These are phyloP conservation scores for Nephelium lappaceum DNA, from an alignment of 345 rosid species.

Conservation along the genomic window DNA sequence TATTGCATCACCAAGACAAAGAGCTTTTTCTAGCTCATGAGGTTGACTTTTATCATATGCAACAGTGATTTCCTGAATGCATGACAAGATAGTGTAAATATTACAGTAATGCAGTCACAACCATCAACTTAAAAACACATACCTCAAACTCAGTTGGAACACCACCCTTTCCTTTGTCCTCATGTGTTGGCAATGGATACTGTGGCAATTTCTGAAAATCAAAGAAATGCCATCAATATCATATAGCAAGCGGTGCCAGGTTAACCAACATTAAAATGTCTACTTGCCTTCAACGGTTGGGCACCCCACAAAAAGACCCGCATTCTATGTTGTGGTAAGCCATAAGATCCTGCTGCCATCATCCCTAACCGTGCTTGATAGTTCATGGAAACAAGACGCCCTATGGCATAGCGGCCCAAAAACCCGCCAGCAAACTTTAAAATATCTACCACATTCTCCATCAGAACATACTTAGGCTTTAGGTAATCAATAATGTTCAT, in stretches of 20 bases:
- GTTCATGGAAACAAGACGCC: slow-evolving; percentile 46
- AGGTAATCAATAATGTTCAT: slow-evolving; percentile 41
- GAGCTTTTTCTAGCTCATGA: slow-evolving; percentile 30
- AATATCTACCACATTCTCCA: slow-evolving; percentile 60
- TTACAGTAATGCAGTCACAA: not conserved
- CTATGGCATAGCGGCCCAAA: slow-evolving; percentile 44
- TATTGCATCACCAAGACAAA: slow-evolving; percentile 43
- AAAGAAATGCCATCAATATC: slow-evolving; percentile 1
- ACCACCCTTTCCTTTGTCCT: slow-evolving; percentile 22
- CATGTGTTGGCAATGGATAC: slow-evolving; percentile 56
- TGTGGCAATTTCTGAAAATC: slow-evolving; percentile 46
- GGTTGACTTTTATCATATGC: slow-evolving; percentile 27
- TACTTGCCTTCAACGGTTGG: slow-evolving; percentile 38
- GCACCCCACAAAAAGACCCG: slow-evolving; percentile 58
- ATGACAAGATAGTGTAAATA: not conserved
- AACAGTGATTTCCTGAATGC: slow-evolving; percentile 34
- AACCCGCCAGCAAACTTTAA: slow-evolving; percentile 41
- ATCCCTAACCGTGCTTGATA: slow-evolving; percentile 52
- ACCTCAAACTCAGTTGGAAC: slow-evolving; percentile 46
- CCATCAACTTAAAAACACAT: slow-evolving; percentile 7
- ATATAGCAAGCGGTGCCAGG: not conserved
- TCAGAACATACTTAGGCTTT: slow-evolving; percentile 50
- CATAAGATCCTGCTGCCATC: slow-evolving; percentile 51
- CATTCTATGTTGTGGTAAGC: slow-evolving; percentile 47
- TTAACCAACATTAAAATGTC: not conserved